These are phyloP conservation scores for Cladorrhinum samala DNA, from an alignment of 495 filamentous ascomycete species.

Conservation along the genomic window DNA sequence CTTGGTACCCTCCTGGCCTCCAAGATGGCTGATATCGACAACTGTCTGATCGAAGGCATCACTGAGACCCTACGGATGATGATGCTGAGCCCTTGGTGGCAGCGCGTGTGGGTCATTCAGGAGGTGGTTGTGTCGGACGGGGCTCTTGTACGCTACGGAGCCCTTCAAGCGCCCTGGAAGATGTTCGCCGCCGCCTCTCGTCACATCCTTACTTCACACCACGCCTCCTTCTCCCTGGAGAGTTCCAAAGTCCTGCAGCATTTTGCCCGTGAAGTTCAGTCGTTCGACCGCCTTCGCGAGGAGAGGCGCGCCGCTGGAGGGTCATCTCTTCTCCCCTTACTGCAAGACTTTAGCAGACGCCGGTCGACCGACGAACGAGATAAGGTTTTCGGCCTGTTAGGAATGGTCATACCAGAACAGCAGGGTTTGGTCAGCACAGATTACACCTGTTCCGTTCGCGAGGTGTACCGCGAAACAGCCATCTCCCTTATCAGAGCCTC, in stretches of 20 bases:
- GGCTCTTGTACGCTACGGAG: conserved; percentile 3
- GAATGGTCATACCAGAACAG: not conserved
- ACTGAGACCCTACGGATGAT: not conserved
- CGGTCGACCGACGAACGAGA: conserved; percentile 8
- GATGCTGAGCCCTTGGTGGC: conserved; percentile 5
- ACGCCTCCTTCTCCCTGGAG: not conserved
- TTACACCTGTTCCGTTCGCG: not conserved
- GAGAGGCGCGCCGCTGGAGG: not conserved
- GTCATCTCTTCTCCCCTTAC: not conserved
- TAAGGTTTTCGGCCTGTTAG: conserved; percentile 2
- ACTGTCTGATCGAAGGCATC: not conserved
- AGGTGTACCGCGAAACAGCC: not conserved
- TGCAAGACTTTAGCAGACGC: conserved; percentile 2
- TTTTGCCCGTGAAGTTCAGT: not conserved
- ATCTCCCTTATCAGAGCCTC: not conserved
- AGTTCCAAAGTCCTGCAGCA: conserved; percentile 4
- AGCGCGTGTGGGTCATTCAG: conserved; percentile 8
- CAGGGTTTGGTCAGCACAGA: not conserved
- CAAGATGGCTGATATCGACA: not conserved
- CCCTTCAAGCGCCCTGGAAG: not conserved
- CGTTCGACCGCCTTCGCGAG: not conserved
- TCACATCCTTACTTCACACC: not conserved
- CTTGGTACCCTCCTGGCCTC: not conserved
- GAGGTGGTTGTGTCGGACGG: not conserved
- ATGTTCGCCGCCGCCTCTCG: conserved; percentile 4